A percentile compares a stretch with the other conserved stretches of the same genome.
Evolutionary conservation across 345 rosid genomes (phyloP).

Genomic region (Hibiscus mutabilis): DNA sequence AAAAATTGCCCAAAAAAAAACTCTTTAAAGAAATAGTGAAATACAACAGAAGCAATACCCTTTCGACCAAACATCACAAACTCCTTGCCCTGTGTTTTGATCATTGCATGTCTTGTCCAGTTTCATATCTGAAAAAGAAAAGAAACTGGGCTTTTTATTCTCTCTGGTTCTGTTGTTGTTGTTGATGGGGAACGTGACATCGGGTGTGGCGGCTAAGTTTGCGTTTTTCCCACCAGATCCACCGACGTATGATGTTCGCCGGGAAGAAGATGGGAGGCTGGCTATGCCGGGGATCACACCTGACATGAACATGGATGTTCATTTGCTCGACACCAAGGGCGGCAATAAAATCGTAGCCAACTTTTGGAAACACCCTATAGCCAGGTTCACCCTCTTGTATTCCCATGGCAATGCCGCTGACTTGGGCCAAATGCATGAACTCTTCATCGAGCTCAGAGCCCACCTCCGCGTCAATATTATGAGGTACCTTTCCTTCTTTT

Average conservation of each 20-base stretch:
- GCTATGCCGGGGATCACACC: constrained; percentile 58
- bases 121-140: constrained; percentile 1
- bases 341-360: constrained; percentile 82
- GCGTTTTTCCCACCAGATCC: constrained; percentile 99
- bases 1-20: not conserved
- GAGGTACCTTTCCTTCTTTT: constrained; percentile 39
- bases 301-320: constrained; percentile 78
- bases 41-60: not conserved
- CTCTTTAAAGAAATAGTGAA: not conserved
- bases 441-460: constrained; percentile 91
- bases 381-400: constrained; percentile 79
- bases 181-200: constrained; percentile 87
- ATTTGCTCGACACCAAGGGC: constrained; percentile 64
- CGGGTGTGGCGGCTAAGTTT: constrained; percentile 90
- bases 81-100: not conserved
- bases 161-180: not conserved
- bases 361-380: constrained; percentile 92
- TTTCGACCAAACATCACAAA: not conserved
- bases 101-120: constrained; percentile 13
- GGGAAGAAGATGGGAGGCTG: constrained; percentile 57
- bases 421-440: constrained; percentile 93
- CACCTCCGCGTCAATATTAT: constrained; percentile 89
- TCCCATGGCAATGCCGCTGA: constrained; percentile 99
- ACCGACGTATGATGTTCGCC: constrained; percentile 62
- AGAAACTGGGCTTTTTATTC: not conserved